Conservation (phyloP, 768 basidiomycete genomes). For the Tephrocybe rancida region DNA sequence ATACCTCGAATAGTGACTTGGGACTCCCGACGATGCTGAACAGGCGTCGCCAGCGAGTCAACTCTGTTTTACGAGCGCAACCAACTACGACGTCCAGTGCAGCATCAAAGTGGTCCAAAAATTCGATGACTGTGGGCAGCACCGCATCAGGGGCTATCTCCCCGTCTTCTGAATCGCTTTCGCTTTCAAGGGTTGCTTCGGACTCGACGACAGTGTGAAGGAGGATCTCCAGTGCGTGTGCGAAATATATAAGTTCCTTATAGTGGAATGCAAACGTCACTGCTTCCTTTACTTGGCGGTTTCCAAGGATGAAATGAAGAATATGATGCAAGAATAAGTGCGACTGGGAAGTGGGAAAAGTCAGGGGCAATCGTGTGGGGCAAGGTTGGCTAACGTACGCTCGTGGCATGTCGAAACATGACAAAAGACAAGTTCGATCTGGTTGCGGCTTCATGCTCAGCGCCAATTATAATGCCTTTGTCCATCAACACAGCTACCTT, state of each 20-base stretch:
- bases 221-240: constrained; percentile 92
- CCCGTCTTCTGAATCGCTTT: constrained; percentile 28
- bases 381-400: constrained; percentile 49
- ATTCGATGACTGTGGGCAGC: constrained; percentile 76
- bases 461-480: constrained; percentile 97
- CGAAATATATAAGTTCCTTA: constrained; percentile 86
- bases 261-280: constrained; percentile 87
- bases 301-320: constrained; percentile 78
- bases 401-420: constrained; percentile 90
- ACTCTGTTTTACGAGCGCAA: constrained; percentile 95
- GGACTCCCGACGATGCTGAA: constrained; percentile 93
- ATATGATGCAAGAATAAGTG: constrained; percentile 94
- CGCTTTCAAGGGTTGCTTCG: constrained; percentile 49
- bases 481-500: constrained; percentile 92
- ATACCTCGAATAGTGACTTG: constrained; percentile 87
- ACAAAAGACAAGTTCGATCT: constrained; percentile 82
- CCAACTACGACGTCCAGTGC: constrained; percentile 92
- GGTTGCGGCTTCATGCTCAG: constrained; percentile 83
- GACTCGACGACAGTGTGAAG: constrained; percentile 93
- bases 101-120: constrained; percentile 93
- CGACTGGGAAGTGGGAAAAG: constrained; percentile 51
- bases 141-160: constrained; percentile 38
- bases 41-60: constrained; percentile 85
- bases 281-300: constrained; percentile 67
- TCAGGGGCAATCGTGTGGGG: neutral